A percentile compares a stretch with the other conserved stretches of the same genome.
phyloP scores from a whole-genome alignment of 1,284 basidiomycete species.

The Fomitopsis palustris region DNA sequence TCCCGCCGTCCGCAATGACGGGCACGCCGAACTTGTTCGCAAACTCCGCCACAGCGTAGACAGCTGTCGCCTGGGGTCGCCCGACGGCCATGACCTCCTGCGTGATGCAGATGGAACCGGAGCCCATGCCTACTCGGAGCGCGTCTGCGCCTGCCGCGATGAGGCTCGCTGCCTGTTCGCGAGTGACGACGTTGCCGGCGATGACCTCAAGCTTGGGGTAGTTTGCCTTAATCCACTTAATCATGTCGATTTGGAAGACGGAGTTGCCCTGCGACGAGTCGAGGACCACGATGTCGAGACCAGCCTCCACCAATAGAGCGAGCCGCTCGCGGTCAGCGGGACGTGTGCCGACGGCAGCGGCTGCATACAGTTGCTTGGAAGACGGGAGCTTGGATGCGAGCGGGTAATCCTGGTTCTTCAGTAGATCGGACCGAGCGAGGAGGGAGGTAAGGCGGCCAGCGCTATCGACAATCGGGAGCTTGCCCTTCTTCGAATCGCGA shows the following conservation, averaged over 20 bases:
- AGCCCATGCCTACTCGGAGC: slow-evolving; percentile 96
- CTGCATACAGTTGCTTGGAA: slow-evolving; percentile 95
- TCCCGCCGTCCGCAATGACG: slow-evolving; percentile 97
- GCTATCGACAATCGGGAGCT: slow-evolving; percentile 86
- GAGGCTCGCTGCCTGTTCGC: slow-evolving; percentile 93
- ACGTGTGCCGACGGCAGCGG: slow-evolving; percentile 95
- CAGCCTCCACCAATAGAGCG: slow-evolving; percentile 85
- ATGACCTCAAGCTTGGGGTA: slow-evolving; percentile 89
- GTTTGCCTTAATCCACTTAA: slow-evolving; percentile 89
- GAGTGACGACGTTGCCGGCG: slow-evolving; percentile 96
- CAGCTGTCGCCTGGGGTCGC: slow-evolving; percentile 95
- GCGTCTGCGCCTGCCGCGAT: slow-evolving; percentile 95
- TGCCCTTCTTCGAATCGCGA: slow-evolving; percentile 97
- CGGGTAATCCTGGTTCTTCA: slow-evolving; percentile 98
- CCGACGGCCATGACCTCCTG: slow-evolving; percentile 99
- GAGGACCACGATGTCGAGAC: slow-evolving; percentile 92
- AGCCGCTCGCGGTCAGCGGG: slow-evolving; percentile 88
- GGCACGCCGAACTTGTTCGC: slow-evolving; percentile 93
- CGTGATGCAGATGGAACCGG: slow-evolving; percentile 98
- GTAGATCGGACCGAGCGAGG: slow-evolving; percentile 92
- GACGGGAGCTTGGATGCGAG: slow-evolving; percentile 90
- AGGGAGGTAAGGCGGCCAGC: slow-evolving; percentile 80
- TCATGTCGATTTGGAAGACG: slow-evolving; percentile 91
- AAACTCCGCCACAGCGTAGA: slow-evolving; percentile 94
- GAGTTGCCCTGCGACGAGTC: slow-evolving; percentile 99